Base-by-base conservation (phyloP, 2,329 filamentous ascomycete genomes). In the Macrophomina tecta region DNA sequence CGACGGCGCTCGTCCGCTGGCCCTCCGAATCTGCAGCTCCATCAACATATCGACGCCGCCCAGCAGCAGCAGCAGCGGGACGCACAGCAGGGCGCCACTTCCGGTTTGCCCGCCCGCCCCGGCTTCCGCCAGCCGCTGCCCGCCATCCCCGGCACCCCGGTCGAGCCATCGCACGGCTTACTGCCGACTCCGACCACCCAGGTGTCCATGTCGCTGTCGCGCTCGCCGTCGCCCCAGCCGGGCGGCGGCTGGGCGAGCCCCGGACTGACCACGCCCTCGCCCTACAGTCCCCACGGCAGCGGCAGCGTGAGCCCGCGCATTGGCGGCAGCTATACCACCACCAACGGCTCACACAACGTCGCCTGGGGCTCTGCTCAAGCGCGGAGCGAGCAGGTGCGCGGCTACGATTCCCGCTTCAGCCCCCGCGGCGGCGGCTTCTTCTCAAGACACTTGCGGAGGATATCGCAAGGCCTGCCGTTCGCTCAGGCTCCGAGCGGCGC, bases 211-310 rank as follows among this genome's bases (percentile, higher is more conserved):
- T 91, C 91, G 72, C 82, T 94, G 69, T 95, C 93, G 72, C 89
- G 93, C 80, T 96, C 92, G 76, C 92, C 94, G 61, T 97, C 93
- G 66, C 94, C 94, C 69, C 86, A 89, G 69, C 90, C 89, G 69
- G 91, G 91, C 73, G 93, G 92, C 76, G 93, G 93, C 73, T 97
- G 94, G 94, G 89, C 92, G 66, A 95, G 90, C 80, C 93, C 91
- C 66, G 92, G 90, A 70, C 85, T 92, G 75, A 90, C 88, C 75
- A 89, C 91, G 68, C 89, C 87, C 70, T 52, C 91, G 69, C 89
- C 87, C 70, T 52, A 62, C 53, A 66, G 83, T 80, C 72, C 80
- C 80, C 65, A 74, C 64, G 78, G 82, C 67, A 92, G 90, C 77
- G 90, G 90, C 69, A 86, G 87, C 71, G 87, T 88, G 45, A 93